Base-by-base conservation (phyloP, 768 basidiomycete species). In the Daedalea quercina region DNA sequence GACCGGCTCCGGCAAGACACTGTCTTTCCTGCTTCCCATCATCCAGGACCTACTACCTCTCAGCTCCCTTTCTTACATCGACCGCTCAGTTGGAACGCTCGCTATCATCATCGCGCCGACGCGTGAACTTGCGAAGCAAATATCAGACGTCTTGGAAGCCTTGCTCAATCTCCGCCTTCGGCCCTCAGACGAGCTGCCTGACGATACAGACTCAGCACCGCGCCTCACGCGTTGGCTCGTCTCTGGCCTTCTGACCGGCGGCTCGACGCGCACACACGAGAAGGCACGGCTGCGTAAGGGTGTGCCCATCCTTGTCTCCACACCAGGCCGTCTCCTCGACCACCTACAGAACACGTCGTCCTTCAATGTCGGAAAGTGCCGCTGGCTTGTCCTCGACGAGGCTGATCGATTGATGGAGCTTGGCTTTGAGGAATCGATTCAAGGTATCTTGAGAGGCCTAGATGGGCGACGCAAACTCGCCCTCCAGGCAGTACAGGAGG, bases 381-480 rank as follows among this genome's bases (percentile, higher is more conserved):
- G 90, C 44, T 99, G 95, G 93, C 76, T 99, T 26, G 85, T 99
- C 9, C 81, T 98, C 23, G 96, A 99, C 65, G 96, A 99, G 72
- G 94, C 95, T 6, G 96, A 99, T 69, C 78, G 94, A 40, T 72
- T 99, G 47, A 98, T 98, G 94, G 94, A 98, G 57, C 81, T 98
- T 41, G 96, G 96, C 0, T 99, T 99, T 57, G 94, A 96, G 67
- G 94, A 98, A 64, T 91, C 93, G 0, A 88, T 99, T 61, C 81
- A 79, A 52, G 93, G 91, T 1, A 96, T 98, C 57, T 72, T 98
- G 33, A 80, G 85, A 62, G 85, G 87, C 9, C 68, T 99, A 20
- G 93, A 97, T 54, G 93, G 92, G 0, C 79, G 92, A 48, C 70
- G 81, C 47, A 84, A 82, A 57, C 74, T 94, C 7, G 92, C 90